Base-by-base conservation (phyloP, 495 filamentous ascomycete species). In the Xylaria curta region DNA sequence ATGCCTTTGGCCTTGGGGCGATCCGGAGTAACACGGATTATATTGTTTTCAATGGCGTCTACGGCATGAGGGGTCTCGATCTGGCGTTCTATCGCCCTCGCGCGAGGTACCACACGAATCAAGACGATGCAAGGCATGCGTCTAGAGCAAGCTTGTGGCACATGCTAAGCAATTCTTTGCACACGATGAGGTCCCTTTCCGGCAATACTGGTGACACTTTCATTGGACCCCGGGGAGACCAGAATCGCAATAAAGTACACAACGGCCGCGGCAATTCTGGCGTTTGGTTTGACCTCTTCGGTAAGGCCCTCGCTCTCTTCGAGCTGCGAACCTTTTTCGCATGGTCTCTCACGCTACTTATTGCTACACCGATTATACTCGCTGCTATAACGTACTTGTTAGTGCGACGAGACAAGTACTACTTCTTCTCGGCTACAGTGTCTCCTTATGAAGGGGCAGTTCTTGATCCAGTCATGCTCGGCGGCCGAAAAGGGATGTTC, bases 251-350 rank as follows among this genome's bases (percentile, higher is more conserved):
- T 24, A 89, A 88, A 74, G 88, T 94, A 0, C 82, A 88, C 70
- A 92, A 89, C 73, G 91, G 92, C 17, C 83, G 81, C 24, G 92
- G 94, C 15, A 89, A 87, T 49, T 81, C 87, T 73, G 92, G 89
- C 58, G 95, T 98, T 28, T 99, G 94, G 94, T 99, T 98, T 78
- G 96, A 98, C 79, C 79, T 98, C 2, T 97, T 97, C 69, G 96
- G 96, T 46, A 88, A 86, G 65, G 85, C 84, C 3, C 94, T 98
- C 77, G 92, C 91, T 26, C 86, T 98, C 19, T 92, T 97, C 75
- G 83, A 84, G 8, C 84, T 98, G 3, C 87, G 92, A 66, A 94
- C 93, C 6, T 83, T 98, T 69, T 98, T 98, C 79, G 94, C 93
- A 3, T 86, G 96, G 80, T 95, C 93, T 44, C 87, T 99, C 13